Base-by-base conservation (phyloP, 1,139 yeast genomes). In the Kodamaea fungicola region DNA sequence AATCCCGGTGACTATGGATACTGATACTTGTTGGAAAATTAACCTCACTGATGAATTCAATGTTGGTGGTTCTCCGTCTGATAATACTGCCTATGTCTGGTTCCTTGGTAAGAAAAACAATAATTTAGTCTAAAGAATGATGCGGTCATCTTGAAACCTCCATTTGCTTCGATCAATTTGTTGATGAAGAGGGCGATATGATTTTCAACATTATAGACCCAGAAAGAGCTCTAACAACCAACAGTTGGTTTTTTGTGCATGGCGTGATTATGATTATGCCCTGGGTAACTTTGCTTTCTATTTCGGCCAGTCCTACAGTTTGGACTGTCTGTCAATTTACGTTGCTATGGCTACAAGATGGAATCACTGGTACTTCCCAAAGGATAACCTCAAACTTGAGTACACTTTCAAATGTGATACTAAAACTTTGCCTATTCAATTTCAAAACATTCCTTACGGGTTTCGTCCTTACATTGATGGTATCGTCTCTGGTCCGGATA, bases 121-220 rank as follows among this genome's bases (percentile, higher is more conserved):
- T 27, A 52, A 57, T 4, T 63, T 9, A 45, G 54, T 3, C 62
- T 60, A 44, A 41, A 31, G 7, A 67, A 61, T 46, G 70, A 69
- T 12, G 36, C 10, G 55, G 46, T 9, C n/a, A 38, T 16, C 33
- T 62, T 13, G 30, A 54, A 7, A 47, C 44, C 10, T 33, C 44
- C 4, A 56, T 53, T 2, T 34, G 29, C 24, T 57, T 57, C 10
- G 26, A 23, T 23, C 9, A 23, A 23, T 23, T 4, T 8, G 10
- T 23, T 8, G 26, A 23, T 23, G 10, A 8, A 23, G 26, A 23
- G 6, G 26, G 10, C 6, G 10, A 21, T 10, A n/a, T n/a, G 16
- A 8, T 23, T 28, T 34, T 35, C 23, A 8, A 33, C 1, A 32
- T 52, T 26, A 59, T 59, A 2, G 19, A 16, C 19, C 19, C 19